These are phyloP conservation scores for Tricholoma hemisulphureum DNA, from an alignment of 768 basidiomycete species.

Conservation along the genomic window DNA sequence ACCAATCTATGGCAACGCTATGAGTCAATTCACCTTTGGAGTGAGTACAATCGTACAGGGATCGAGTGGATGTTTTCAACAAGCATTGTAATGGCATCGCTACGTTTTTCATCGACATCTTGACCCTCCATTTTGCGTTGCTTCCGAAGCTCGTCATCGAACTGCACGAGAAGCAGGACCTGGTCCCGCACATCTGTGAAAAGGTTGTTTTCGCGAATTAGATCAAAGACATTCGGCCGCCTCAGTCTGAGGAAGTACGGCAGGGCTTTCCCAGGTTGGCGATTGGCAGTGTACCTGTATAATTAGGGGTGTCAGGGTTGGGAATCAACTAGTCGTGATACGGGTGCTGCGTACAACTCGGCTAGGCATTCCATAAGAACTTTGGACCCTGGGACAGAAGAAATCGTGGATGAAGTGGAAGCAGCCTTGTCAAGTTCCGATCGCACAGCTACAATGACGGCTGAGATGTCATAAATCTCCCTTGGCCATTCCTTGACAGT, in stretches of 20 bases:
- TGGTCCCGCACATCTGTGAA: slow-evolving; percentile 96
- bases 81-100: slow-evolving; percentile 80
- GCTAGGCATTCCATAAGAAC: slow-evolving; percentile 93
- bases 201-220: slow-evolving; percentile 90
- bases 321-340: not conserved
- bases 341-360: slow-evolving; percentile 69
- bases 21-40: not conserved
- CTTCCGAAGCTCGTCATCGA: slow-evolving; percentile 83
- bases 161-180: slow-evolving; percentile 88
- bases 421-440: slow-evolving; percentile 70
- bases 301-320: not conserved
- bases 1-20: slow-evolving; percentile 54
- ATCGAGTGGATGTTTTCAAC: slow-evolving; percentile 97
- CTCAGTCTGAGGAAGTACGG: slow-evolving; percentile 87
- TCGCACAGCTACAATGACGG: slow-evolving; percentile 87
- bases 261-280: slow-evolving; percentile 92
- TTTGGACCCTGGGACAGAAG: slow-evolving; percentile 45
- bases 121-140: slow-evolving; percentile 47
- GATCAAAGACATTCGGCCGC: slow-evolving; percentile 86
- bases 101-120: slow-evolving; percentile 43
- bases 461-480: slow-evolving; percentile 83
- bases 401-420: slow-evolving; percentile 46
- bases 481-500: slow-evolving; percentile 89
- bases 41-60: slow-evolving; percentile 54
- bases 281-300: slow-evolving; percentile 74